Conservation (phyloP, 345 rosid genomes). For the Bretschneidera sinensis region DNA sequence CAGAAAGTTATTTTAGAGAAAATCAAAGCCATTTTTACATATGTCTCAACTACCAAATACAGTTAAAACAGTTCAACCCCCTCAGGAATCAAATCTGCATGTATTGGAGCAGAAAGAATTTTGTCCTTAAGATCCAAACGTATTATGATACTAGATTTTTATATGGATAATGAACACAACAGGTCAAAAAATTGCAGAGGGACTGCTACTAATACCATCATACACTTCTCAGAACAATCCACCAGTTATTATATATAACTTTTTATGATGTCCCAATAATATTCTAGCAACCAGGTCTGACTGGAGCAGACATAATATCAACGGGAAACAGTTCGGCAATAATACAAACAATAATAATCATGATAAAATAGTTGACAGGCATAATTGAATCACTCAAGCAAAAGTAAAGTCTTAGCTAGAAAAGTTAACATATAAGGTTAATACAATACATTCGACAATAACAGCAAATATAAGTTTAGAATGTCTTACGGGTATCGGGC, state of each 20-base stretch:
- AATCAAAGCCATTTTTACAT: not conserved
- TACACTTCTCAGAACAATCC: not conserved
- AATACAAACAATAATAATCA: not conserved
- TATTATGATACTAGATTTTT: not conserved
- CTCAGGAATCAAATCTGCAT: not conserved
- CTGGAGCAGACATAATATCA: not conserved
- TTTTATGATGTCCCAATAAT: not conserved
- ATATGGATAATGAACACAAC: not conserved
- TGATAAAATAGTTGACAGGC: not conserved
- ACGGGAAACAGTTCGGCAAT: not conserved
- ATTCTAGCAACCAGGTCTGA: not conserved
- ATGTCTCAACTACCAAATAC: not conserved
- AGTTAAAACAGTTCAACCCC: not conserved
- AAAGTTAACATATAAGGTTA: not conserved
- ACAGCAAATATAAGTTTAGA: slow-evolving; percentile 1
- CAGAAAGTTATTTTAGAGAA: slow-evolving; percentile 22
- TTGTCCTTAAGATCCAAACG: not conserved
- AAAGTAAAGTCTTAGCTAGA: not conserved
- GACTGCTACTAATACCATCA: not conserved
- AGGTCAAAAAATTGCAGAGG: not conserved
- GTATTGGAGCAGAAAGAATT: not conserved
- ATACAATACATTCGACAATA: not conserved
- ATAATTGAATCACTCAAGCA: too few relatives aligned
- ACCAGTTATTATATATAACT: not conserved
- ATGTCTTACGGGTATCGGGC: slow-evolving; percentile 93